Percentiles rank a stretch among this genome's conserved stretches.
Evolutionary conservation across 1,284 basidiomycete species (phyloP).

Genomic region (Pterulicium gracile): DNA sequence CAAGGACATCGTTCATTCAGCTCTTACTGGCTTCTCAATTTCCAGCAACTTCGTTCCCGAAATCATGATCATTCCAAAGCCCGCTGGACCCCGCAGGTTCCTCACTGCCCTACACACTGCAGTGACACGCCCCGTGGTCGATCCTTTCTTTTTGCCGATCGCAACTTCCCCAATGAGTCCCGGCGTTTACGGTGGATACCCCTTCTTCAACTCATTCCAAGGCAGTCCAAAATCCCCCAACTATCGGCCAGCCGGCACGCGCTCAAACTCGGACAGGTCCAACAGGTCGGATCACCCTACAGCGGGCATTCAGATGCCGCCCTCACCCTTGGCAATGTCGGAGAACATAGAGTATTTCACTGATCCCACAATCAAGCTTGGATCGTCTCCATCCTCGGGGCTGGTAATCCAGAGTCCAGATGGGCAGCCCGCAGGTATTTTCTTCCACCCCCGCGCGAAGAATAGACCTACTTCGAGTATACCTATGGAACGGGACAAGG

Average conservation of each 20-base stretch:
- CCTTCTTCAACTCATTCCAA: slow-evolving; percentile 36
- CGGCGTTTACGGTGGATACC: slow-evolving; percentile 28
- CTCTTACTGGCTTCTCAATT: slow-evolving; percentile 37
- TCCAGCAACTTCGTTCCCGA: slow-evolving; percentile 48
- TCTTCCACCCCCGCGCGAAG: slow-evolving; percentile 76
- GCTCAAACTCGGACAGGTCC: slow-evolving; percentile 50
- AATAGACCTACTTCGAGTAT: slow-evolving; percentile 14
- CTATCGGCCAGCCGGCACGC: slow-evolving; percentile 27
- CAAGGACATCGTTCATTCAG: slow-evolving; percentile 74
- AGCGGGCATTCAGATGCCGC: slow-evolving; percentile 34
- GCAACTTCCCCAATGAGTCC: slow-evolving; percentile 84
- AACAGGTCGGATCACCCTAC: slow-evolving; percentile 41
- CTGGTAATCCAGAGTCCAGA: slow-evolving; percentile 89
- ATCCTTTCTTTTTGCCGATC: slow-evolving; percentile 85
- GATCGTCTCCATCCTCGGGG: slow-evolving; percentile 74
- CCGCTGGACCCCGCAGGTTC: slow-evolving; percentile 85
- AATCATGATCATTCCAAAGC: slow-evolving; percentile 91
- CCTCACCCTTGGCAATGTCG: slow-evolving; percentile 62
- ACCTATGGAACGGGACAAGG: slow-evolving; percentile 31
- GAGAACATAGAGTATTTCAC: slow-evolving; percentile 88
- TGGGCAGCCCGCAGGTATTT: slow-evolving; percentile 87
- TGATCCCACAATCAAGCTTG: slow-evolving; percentile 59
- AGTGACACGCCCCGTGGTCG: slow-evolving; percentile 72
- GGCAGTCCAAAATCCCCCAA: slow-evolving; percentile 25
- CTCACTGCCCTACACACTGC: slow-evolving; percentile 85